Base-by-base conservation (phyloP, 495 filamentous ascomycete genomes). In the Amphirosellinia nigrospora region DNA sequence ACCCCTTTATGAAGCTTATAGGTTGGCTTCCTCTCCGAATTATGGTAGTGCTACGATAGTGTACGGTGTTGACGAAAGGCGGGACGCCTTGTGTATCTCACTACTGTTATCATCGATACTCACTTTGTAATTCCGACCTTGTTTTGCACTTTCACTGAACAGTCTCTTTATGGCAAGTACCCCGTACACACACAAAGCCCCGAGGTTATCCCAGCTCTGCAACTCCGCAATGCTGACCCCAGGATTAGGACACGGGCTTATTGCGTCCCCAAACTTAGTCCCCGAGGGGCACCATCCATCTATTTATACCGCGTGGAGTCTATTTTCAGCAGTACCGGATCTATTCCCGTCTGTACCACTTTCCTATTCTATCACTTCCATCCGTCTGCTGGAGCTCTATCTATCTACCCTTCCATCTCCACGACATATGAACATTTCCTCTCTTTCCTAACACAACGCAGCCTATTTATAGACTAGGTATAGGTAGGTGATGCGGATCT, bases 51-150 rank as follows among this genome's bases (percentile, higher is more conserved):
- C 4, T 11, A 64, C 3, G 6, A 16, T 26, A 16, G 30, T 19
- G 34, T 38, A 48, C 11, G 39, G 53, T n/a, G 28, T 36, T 23
- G 21, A 10, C 8, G 41, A 26, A 13, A 26, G 39, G 38, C 26
- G 0, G 19, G 7, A n/a, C 34, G 15, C n/a, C n/a, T 1, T 1
- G 53, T 60, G 30, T 48, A 59, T n/a, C 45, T 39, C 55, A 23
- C 43, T 41, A 61, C 21, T 34, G 56, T 61, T 34, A 52, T 41
- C n/a, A 36, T 68, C 26, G 45, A 66, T 59, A 28, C 36, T 68
- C 43, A 52, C 23, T 38, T 19, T 60, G n/a, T n/a, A n/a, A n/a
- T n/a, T n/a, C n/a, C n/a, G n/a, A n/a, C n/a, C n/a, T n/a, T n/a
- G n/a, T n/a, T n/a, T n/a, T n/a, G n/a, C n/a, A n/a, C n/a, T n/a